phyloP scores from a whole-genome alignment of 2,329 filamentous ascomycete species.

The Aspergillus felis region DNA sequence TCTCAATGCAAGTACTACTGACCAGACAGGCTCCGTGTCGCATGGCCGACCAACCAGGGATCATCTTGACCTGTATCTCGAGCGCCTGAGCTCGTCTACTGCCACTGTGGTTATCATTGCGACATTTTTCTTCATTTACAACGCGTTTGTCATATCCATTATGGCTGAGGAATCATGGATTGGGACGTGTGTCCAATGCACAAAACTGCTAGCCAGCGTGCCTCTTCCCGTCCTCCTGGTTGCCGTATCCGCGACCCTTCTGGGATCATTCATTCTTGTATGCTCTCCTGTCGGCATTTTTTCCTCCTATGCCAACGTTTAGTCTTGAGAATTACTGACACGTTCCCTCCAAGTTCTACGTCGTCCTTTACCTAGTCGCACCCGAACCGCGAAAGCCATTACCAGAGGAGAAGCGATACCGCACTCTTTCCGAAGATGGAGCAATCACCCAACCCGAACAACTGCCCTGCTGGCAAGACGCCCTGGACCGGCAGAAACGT shows the following conservation, averaged over 20 bases:
- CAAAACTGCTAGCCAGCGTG: slow-evolving; percentile 23
- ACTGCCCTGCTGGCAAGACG: slow-evolving; percentile 85
- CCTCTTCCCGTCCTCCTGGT: slow-evolving; percentile 27
- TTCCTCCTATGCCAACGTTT: background rate
- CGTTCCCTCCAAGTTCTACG: slow-evolving; percentile 52
- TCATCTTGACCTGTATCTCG: slow-evolving; percentile 10
- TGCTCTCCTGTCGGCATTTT: slow-evolving; percentile 13
- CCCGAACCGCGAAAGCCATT: slow-evolving; percentile 72
- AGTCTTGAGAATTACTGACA: background rate
- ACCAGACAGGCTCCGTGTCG: slow-evolving; percentile 15
- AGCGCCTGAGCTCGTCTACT: slow-evolving; percentile 15
- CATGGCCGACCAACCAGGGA: slow-evolving; percentile 22
- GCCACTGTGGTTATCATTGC: background rate
- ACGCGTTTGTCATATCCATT: slow-evolving; percentile 7
- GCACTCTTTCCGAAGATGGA: slow-evolving; percentile 67
- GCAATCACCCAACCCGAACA: slow-evolving; percentile 50
- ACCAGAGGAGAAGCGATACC: slow-evolving; percentile 79
- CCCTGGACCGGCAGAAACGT: slow-evolving; percentile 61
- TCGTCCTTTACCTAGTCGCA: slow-evolving; percentile 69
- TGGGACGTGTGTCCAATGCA: slow-evolving; percentile 30
- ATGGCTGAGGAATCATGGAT: slow-evolving; percentile 28
- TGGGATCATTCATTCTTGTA: slow-evolving; percentile 34
- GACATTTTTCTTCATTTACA: background rate
- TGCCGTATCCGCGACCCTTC: slow-evolving; percentile 24
- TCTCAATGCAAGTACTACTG: slow-evolving; percentile 8